Evolutionary conservation across 148 eudicot species (phyloP).

Genomic region (Diospyros kaki): DNA sequence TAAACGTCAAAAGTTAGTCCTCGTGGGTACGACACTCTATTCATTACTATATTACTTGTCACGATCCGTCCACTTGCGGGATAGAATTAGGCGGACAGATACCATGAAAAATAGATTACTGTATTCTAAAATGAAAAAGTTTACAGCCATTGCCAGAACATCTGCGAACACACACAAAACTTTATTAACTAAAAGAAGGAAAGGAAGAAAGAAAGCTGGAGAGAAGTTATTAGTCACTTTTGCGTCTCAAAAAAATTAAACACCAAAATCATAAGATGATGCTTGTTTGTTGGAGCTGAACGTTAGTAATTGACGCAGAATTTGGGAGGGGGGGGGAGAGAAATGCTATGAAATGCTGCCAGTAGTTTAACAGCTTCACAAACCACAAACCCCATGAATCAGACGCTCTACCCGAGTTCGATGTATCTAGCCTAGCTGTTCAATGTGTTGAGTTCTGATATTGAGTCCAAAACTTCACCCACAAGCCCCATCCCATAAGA

Average conservation of each 20-base stretch:
- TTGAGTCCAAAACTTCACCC: not conserved
- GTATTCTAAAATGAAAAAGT: not conserved
- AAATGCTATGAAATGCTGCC: too few species aligned
- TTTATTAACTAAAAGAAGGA: not conserved
- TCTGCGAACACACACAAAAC: not conserved
- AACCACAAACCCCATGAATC: not conserved
- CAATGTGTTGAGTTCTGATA: not conserved
- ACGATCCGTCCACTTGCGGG: too few species aligned
- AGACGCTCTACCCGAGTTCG: not conserved
- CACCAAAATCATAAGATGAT: too few species aligned
- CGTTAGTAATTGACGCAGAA: too few species aligned
- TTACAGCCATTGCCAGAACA: not conserved
- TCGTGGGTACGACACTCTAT: too few species aligned
- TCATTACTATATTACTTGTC: too few species aligned
- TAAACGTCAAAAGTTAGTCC: too few species aligned
- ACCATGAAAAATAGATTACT: too few species aligned
- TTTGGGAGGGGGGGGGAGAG: too few species aligned
- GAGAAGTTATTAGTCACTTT: not conserved
- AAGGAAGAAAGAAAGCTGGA: not conserved
- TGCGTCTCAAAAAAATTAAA: not conserved
- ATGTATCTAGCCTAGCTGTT: not conserved
- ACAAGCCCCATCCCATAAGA: not conserved
- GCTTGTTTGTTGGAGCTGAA: too few species aligned
- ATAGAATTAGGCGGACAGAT: too few species aligned
- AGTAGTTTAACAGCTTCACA: not conserved